Base-by-base conservation (phyloP, 164 flowering plant genomes). In the Chimonanthus salicifolius region DNA sequence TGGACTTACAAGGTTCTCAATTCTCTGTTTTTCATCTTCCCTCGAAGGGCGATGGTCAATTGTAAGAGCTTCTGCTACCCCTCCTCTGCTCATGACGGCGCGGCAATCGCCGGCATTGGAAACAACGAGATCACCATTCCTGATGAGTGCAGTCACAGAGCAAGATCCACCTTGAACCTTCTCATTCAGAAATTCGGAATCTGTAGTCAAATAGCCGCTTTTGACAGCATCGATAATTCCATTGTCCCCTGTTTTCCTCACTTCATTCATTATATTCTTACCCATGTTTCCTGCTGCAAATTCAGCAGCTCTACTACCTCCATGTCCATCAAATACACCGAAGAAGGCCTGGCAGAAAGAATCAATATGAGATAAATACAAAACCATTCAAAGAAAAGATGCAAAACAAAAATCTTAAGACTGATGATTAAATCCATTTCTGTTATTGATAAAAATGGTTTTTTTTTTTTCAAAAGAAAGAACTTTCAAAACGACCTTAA, bases 281-380 rank as follows among this genome's bases (percentile, higher is more conserved):
- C 87, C 94, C 88, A 95, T 76, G 74, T 87, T 87, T 77, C 89
- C 90, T 4, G 94, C 87, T 33, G 85, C 99, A 85, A 85, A 92
- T 43, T 91, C 92, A 47, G 89, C 96, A 4, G 97, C 99, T 68
- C 79, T 90, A 70, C 75, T 79, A 16, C 98, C 98, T 50, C 97
- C 97, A 80, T 93, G 99, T 21, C 98, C 99, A 81, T 95, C 99
- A 78, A 85, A 95, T 62, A 95, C 96, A n/a, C 99, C 98, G 72
- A 87, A 91, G 72, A 93, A 89, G 9, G 81, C 87, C 97, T 91
- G 77, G 21, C 33, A 33, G 33, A 33, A 21, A 67, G 11, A 43
- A 33, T 44, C 33, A 33, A 33, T 9, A 45, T 2, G 9, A n/a
- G 4, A 63, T 54, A 54, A 54, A 54, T 10, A 54, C 60, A 54